Conservation (phyloP, 495 filamentous ascomycete species). For the Annulohypoxylon stygium region DNA sequence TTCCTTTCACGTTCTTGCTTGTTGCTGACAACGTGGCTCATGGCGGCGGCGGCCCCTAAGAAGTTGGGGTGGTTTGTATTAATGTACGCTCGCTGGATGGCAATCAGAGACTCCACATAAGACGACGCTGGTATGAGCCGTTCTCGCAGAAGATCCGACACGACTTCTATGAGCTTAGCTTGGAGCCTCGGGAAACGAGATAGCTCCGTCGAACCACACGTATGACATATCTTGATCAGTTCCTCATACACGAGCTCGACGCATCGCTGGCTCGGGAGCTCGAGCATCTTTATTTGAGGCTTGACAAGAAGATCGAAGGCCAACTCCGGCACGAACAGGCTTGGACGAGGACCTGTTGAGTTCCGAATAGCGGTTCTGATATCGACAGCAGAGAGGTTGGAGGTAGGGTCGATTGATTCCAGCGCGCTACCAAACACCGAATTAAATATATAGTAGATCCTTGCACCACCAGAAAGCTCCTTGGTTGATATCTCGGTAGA, state of each 20-base stretch:
- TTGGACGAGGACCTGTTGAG: slow-evolving; percentile 95
- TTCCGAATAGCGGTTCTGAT: slow-evolving; percentile 98
- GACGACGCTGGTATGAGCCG: slow-evolving; percentile 85
- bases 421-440: slow-evolving; percentile 98
- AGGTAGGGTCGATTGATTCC: slow-evolving; percentile 94
- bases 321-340: slow-evolving; percentile 95
- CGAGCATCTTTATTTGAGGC: slow-evolving; percentile 96
- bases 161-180: slow-evolving; percentile 97
- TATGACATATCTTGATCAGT: slow-evolving; percentile 99
- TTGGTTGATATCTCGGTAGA: slow-evolving; percentile 99
- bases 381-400: slow-evolving; percentile 94
- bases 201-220: slow-evolving; percentile 94
- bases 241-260: slow-evolving; percentile 99
- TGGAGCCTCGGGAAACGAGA: slow-evolving; percentile 93
- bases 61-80: slow-evolving; percentile 99
- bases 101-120: slow-evolving; percentile 96
- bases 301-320: slow-evolving; percentile 98
- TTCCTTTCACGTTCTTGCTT: slow-evolving; percentile 95
- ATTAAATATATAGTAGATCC: slow-evolving; percentile 99
- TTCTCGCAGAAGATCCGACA: slow-evolving; percentile 95
- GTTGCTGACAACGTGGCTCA: slow-evolving; percentile 93
- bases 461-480: slow-evolving; percentile 94
- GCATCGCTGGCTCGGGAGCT: slow-evolving; percentile 94
- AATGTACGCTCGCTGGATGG: slow-evolving; percentile 98
- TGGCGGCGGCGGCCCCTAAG: slow-evolving; percentile 95